Base-by-base conservation (phyloP, 164 flowering plant species). In the Nelumbo lutea region DNA sequence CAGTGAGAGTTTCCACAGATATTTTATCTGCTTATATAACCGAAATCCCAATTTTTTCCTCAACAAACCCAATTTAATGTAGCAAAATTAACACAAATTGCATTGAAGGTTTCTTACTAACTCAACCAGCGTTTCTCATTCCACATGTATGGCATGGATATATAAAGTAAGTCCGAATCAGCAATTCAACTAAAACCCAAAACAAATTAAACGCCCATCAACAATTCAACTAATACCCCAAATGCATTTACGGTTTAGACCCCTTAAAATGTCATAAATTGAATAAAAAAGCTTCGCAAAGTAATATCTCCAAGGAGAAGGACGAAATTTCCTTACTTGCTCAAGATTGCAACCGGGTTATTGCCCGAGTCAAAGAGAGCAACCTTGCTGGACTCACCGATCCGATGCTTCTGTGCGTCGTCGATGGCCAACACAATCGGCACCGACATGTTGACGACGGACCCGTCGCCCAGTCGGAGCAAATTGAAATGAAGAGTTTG, bases 401-500 rank as follows among this genome's bases (percentile, higher is more conserved):
- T 81, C 73, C 71, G 77, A 59, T 68, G 73, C 84, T 86, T 91
- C 83, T 82, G 84, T 53, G 72, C 51, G 55, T 95, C 98, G 62
- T 89, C 96, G 52, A 95, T 80, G 48, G 95, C 93, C 42, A 95
- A 78, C 46, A 95, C 98, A 61, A 95, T 90, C 69, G 99, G 99
- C 79, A 95, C 89, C 52, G 99, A 92, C 99, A 95, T 95, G 72
- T 95, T 95, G 39, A 88, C 99, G 62, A 83, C 75, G 50, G 94
- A 83, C 4, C 98, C 99, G 74, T 89, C 88, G 0, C 75, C 86
- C 41, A 92, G 79, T 2, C 96, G 86, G 79, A 95, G 82, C 56
- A 88, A 85, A 67, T 83, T 83, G 71, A 95, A 95, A 89, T 95
- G 99, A 92, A 95, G 98, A 66, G 98, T 92, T 92, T 95, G 98